Conservation (phyloP, 148 eudicot species). For the Suaeda aralocaspica region DNA sequence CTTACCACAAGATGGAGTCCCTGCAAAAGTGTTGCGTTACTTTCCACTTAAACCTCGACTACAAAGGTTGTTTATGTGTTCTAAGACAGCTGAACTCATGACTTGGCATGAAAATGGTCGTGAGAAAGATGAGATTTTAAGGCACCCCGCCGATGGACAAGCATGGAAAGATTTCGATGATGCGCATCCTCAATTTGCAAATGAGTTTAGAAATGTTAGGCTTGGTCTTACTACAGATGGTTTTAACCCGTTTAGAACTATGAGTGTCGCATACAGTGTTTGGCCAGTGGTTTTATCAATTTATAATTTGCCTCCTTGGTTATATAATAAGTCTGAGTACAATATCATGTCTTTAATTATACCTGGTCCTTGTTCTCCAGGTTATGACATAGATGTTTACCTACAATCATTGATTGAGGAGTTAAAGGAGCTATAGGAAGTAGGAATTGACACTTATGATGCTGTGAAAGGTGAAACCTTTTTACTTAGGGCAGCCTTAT, state of each 20-base stretch:
- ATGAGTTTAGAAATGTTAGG: slow-evolving; percentile 21
- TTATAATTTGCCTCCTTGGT: slow-evolving; percentile 19
- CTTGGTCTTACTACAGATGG: slow-evolving; percentile 26
- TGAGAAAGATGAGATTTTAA: neutral
- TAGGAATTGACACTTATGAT: slow-evolving; percentile 30
- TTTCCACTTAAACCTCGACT: slow-evolving; percentile 16
- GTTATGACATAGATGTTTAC: slow-evolving; percentile 25
- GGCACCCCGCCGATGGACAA: slow-evolving; percentile 10
- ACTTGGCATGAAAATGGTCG: slow-evolving; percentile 6
- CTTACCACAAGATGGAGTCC: neutral
- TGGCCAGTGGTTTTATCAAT: no score
- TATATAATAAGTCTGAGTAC: neutral
- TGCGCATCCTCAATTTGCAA: slow-evolving; percentile 13
- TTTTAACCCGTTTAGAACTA: slow-evolving; percentile 19
- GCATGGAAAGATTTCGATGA: slow-evolving; percentile 23
- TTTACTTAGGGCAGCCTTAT: slow-evolving; percentile 1
- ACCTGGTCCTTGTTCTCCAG: slow-evolving; percentile 24
- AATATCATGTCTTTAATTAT: slow-evolving; percentile 24
- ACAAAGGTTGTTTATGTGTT: slow-evolving; percentile 13
- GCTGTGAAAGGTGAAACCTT: slow-evolving; percentile 13
- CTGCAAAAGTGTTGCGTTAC: no score
- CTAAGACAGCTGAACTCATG: slow-evolving; percentile 6
- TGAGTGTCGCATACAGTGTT: slow-evolving; percentile 8
- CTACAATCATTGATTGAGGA: slow-evolving; percentile 25
- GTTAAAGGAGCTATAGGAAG: slow-evolving; percentile 24